phyloP scores from a whole-genome alignment of 192 early-diverging fungal genomes.

The Spizellomyces sp. region DNA sequence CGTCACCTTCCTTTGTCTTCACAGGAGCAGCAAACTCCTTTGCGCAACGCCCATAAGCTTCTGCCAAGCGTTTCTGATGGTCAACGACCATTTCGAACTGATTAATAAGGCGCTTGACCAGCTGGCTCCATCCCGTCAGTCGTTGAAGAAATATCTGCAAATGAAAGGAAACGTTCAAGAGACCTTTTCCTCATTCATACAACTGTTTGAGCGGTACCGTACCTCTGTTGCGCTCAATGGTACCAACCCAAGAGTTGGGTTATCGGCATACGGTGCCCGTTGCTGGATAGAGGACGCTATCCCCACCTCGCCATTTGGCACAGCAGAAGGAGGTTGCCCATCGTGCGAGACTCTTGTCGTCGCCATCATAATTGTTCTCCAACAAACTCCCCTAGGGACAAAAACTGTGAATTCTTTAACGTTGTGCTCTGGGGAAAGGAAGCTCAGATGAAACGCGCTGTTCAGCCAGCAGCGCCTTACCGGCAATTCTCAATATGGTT shows the following conservation, averaged over 20 bases:
- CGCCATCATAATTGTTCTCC: not conserved
- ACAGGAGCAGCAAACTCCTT: slow-evolving; percentile 35
- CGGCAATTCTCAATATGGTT: too few relatives aligned
- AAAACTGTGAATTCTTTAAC: not conserved
- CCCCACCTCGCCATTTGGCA: not conserved
- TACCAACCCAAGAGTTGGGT: slow-evolving; percentile 35
- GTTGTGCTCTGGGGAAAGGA: not conserved
- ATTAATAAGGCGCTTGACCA: slow-evolving; percentile 39
- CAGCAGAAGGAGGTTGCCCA: not conserved
- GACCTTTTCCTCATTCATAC: not conserved
- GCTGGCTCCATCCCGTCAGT: slow-evolving; percentile 42
- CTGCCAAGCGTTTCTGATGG: slow-evolving; percentile 45
- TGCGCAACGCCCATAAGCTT: slow-evolving; percentile 30
- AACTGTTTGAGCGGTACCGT: not conserved
- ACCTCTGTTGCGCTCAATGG: slow-evolving; percentile 35
- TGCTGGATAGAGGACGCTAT: not conserved
- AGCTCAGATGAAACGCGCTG: too few relatives aligned
- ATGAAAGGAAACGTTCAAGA: not conserved
- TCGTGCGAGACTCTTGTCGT: not conserved
- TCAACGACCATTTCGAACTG: slow-evolving; percentile 44
- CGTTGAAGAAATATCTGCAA: slow-evolving; percentile 43
- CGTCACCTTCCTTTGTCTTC: slow-evolving; percentile 13
- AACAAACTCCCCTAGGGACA: not conserved
- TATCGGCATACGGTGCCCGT: slow-evolving; percentile 45
- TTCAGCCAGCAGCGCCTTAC: too few relatives aligned